phyloP scores from a whole-genome alignment of 163 green algal genomes.

The Chlamydomonas reinhardtii region DNA sequence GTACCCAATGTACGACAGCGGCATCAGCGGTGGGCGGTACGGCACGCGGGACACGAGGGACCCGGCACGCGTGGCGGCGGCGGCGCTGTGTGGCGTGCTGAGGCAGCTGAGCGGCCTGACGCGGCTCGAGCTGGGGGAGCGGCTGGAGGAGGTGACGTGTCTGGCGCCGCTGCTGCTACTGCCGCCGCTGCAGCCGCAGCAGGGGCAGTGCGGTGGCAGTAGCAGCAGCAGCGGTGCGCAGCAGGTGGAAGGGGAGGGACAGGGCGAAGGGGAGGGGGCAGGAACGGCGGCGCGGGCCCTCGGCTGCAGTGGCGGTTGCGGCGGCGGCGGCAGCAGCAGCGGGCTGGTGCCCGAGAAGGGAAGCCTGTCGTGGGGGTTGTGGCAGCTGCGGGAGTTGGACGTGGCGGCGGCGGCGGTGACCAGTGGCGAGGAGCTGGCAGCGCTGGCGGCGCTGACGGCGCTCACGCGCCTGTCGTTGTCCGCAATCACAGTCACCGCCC shows the following conservation, averaged over 20 bases:
- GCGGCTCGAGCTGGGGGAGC: slow-evolving; percentile 7
- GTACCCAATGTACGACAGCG: too few species aligned
- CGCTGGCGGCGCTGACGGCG: background rate
- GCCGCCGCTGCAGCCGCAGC: background rate
- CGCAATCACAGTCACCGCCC: background rate
- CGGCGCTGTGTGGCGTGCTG: background rate
- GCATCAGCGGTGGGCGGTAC: too few species aligned
- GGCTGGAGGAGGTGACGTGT: background rate
- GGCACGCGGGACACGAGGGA: too few species aligned
- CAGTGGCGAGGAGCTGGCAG: background rate
- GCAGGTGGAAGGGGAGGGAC: too few species aligned
- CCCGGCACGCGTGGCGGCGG: background rate
- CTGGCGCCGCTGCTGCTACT: slow-evolving; percentile 9
- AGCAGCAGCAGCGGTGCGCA: too few species aligned
- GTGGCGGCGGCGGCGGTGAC: background rate
- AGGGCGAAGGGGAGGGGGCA: too few species aligned
- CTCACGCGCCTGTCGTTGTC: slow-evolving; percentile 1
- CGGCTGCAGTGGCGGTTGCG: too few species aligned
- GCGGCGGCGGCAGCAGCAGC: background rate
- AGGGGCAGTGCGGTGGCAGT: too few species aligned
- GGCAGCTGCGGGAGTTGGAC: background rate
- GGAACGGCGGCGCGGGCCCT: too few species aligned
- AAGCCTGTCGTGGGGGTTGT: background rate
- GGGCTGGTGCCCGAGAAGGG: too few species aligned
- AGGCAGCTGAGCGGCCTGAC: slow-evolving; percentile 2